These are phyloP conservation scores for Phylloporus rhodoxanthus DNA, from an alignment of 768 basidiomycete genomes.

Conservation along the genomic window DNA sequence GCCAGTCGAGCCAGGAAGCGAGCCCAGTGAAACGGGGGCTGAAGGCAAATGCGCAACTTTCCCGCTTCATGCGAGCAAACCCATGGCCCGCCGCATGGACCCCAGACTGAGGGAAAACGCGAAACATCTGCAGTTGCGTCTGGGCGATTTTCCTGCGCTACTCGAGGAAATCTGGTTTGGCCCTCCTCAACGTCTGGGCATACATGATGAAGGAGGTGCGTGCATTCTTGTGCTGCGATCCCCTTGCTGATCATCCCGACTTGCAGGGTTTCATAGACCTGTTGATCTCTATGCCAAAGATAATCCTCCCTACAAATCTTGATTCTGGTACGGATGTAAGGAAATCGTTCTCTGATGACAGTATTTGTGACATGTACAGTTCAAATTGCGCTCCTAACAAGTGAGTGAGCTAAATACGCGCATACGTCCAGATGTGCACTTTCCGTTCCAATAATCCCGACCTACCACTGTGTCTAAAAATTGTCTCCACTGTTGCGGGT, in stretches of 20 bases:
- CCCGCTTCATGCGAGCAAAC: conserved; percentile 72
- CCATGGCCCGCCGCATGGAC: conserved; percentile 64
- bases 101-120: conserved; percentile 58
- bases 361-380: too few relatives aligned
- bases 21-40: too few relatives aligned
- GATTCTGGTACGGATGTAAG: too few relatives aligned
- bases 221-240: not conserved
- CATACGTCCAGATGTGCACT: too few relatives aligned
- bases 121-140: conserved; percentile 50
- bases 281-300: conserved; percentile 58
- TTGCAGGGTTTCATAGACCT: conserved; percentile 29
- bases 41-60: too few relatives aligned
- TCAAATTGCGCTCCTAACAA: too few relatives aligned
- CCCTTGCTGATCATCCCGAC: conserved; percentile 1
- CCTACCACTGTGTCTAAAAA: too few relatives aligned
- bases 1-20: too few relatives aligned
- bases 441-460: too few relatives aligned
- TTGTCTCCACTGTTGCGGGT: too few relatives aligned
- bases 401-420: too few relatives aligned
- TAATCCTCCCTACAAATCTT: not conserved
- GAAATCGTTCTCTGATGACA: too few relatives aligned
- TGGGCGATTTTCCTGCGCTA: conserved; percentile 53
- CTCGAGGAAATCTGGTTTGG: conserved; percentile 61
- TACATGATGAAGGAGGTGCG: conserved; percentile 61
- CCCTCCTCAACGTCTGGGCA: conserved; percentile 42